These are phyloP conservation scores for Cytospora leucostoma DNA, from an alignment of 2,329 filamentous ascomycete genomes.

Conservation along the genomic window DNA sequence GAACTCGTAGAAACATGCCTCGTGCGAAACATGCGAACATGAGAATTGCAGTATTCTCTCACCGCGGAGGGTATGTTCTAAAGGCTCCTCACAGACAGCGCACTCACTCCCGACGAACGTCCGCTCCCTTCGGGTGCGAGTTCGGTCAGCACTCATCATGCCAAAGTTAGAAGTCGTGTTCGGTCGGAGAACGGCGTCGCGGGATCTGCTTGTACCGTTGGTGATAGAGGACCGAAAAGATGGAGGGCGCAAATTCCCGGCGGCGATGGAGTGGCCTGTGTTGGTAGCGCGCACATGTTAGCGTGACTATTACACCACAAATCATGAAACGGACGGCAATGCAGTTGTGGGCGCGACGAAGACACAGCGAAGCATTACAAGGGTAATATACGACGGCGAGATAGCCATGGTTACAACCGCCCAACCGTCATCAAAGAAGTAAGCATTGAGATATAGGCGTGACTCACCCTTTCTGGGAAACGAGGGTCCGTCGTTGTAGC, in stretches of 20 bases:
- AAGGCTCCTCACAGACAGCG: constrained; percentile 92
- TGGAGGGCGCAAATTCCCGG: constrained; percentile 40
- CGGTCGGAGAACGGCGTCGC: constrained; percentile 40
- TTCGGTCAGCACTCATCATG: constrained; percentile 74
- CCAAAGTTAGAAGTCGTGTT: constrained; percentile 53
- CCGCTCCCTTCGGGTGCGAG: constrained; percentile 79
- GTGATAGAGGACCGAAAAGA: constrained; percentile 43
- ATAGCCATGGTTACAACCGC: neutral
- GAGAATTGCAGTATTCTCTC: constrained; percentile 95
- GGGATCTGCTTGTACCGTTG: constrained; percentile 40
- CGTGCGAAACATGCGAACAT: constrained; percentile 94
- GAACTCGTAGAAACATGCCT: constrained; percentile 98
- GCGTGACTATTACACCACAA: constrained; percentile 12
- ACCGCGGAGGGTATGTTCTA: constrained; percentile 92
- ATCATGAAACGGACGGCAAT: neutral
- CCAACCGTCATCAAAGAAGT: constrained; percentile 23
- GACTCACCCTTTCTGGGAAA: constrained; percentile 41
- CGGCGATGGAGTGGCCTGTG: constrained; percentile 43
- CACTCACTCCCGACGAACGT: constrained; percentile 96
- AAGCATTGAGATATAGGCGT: constrained; percentile 11
- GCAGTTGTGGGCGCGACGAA: constrained; percentile 2
- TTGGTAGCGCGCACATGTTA: constrained; percentile 30
- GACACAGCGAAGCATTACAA: constrained; percentile 6
- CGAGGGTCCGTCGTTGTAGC: constrained; percentile 30
- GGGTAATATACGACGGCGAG: neutral